Evolutionary conservation across 2,329 filamentous ascomycete species (phyloP).

Genomic region (Rhynchosporium agropyri): DNA sequence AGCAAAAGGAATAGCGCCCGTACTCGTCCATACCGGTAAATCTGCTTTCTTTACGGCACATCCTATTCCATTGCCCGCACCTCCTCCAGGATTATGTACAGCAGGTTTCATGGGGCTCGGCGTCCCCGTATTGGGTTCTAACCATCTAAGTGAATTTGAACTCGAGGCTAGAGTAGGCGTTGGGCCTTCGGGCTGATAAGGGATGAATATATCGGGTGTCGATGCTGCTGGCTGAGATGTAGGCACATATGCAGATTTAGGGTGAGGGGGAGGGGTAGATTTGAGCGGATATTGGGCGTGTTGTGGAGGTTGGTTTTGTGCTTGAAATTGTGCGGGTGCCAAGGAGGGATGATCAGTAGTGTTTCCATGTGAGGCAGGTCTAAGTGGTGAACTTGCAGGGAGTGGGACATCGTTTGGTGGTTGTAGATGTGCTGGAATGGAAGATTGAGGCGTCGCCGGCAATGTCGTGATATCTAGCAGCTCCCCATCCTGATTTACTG

Average conservation of each 20-base stretch:
- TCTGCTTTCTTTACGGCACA: conserved; percentile 16
- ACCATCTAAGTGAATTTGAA: conserved; percentile 52
- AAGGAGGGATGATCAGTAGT: conserved; percentile 6
- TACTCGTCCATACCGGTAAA: conserved; percentile 41
- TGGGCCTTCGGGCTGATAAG: conserved; percentile 59
- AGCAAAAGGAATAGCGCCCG: conserved; percentile 40
- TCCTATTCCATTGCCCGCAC: no score
- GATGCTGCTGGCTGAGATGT: background rate
- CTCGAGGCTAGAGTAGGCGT: conserved; percentile 44
- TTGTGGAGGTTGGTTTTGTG: background rate
- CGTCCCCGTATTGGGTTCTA: conserved; percentile 50
- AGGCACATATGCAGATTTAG: no score
- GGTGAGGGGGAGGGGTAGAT: background rate
- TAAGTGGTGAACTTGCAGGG: conserved; percentile 34
- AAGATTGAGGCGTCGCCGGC: conserved; percentile 31
- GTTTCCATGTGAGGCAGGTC: background rate
- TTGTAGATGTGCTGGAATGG: conserved; percentile 27
- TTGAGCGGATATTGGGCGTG: no score
- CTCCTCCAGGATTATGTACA: background rate
- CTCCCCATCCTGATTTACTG: conserved; percentile 2
- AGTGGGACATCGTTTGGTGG: conserved; percentile 32
- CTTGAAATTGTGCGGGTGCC: conserved; percentile 3
- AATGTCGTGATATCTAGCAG: conserved; percentile 14
- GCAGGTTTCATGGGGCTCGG: conserved; percentile 34
- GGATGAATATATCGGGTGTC: conserved; percentile 51